phyloP scores from a whole-genome alignment of 345 rosid species.

The Iberis pinnata region DNA sequence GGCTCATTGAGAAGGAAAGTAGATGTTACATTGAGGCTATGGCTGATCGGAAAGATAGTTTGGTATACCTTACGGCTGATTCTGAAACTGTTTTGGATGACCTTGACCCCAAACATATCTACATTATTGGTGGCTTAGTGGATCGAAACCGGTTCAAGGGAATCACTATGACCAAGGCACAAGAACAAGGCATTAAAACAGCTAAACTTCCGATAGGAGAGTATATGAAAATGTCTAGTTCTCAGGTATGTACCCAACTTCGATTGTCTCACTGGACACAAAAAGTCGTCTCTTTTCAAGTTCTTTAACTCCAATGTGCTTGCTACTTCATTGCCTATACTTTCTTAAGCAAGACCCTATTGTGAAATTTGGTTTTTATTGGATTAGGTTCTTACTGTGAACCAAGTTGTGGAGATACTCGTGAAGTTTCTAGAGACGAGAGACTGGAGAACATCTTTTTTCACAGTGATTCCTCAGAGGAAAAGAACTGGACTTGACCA shows the following conservation, averaged over 20 bases:
- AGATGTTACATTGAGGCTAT: constrained; percentile 63
- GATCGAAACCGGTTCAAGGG: constrained; percentile 96
- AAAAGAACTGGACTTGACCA: constrained; percentile 48
- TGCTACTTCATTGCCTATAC: not conserved
- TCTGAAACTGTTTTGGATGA: constrained; percentile 62
- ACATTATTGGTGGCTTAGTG: constrained; percentile 81
- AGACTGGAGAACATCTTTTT: constrained; percentile 86
- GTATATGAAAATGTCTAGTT: constrained; percentile 88
- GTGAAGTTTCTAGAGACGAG: constrained; percentile 70
- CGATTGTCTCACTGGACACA: not conserved
- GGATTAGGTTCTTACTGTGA: constrained; percentile 75
- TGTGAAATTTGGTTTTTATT: constrained; percentile 8
- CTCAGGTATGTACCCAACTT: constrained; percentile 52
- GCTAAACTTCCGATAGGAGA: constrained; percentile 80
- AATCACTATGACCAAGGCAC: constrained; percentile 78
- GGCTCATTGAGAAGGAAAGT: constrained; percentile 83
- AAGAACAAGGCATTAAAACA: constrained; percentile 82
- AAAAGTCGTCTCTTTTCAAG: not conserved
- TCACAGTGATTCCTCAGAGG: constrained; percentile 86
- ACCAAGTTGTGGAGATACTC: constrained; percentile 90
- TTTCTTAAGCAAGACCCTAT: not conserved
- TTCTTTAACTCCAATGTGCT: constrained; percentile 3
- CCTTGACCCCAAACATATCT: constrained; percentile 51
- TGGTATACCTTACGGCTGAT: constrained; percentile 90
- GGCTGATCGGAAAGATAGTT: constrained; percentile 49